These are phyloP conservation scores for Pythium aquatile DNA, from an alignment of 352 stramenopile genomes.

Conservation along the genomic window DNA sequence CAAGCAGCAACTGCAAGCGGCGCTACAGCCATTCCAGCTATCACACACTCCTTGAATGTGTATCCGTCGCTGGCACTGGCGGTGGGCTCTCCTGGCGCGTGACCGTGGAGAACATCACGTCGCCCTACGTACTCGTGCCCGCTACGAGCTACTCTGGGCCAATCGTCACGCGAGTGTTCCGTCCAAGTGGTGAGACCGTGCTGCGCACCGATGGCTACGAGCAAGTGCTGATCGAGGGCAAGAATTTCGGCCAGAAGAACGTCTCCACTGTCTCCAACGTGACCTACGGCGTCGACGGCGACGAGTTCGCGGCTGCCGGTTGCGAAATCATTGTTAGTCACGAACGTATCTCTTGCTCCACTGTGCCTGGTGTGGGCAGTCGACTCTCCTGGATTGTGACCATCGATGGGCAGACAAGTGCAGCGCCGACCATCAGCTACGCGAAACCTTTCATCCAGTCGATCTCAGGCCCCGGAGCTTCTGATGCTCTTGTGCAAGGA, in stretches of 20 bases:
- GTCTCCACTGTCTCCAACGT: slow-evolving; percentile 37
- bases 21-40: slow-evolving; percentile 37
- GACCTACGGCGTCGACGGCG: slow-evolving; percentile 49
- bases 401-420: slow-evolving; percentile 48
- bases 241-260: slow-evolving; percentile 49
- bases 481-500: slow-evolving; percentile 34
- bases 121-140: slow-evolving; percentile 26
- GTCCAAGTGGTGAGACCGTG: slow-evolving; percentile 39
- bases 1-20: slow-evolving; percentile 52
- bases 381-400: slow-evolving; percentile 57
- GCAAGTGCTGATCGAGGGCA: slow-evolving; percentile 52
- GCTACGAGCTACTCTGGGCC: slow-evolving; percentile 57
- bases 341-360: slow-evolving; percentile 51
- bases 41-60: slow-evolving; percentile 52
- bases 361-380: slow-evolving; percentile 45
- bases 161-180: slow-evolving; percentile 55
- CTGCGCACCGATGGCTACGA: slow-evolving; percentile 51
- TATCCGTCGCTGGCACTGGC: slow-evolving; percentile 45
- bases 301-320: slow-evolving; percentile 37
- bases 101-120: slow-evolving; percentile 38
- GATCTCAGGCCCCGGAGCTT: slow-evolving; percentile 36
- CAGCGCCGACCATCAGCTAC: slow-evolving; percentile 59
- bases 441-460: slow-evolving; percentile 42
- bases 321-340: slow-evolving; percentile 51
- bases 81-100: slow-evolving; percentile 46